Conservation (phyloP, 108 stramenopile species). For the Schizochytrium sp. region DNA sequence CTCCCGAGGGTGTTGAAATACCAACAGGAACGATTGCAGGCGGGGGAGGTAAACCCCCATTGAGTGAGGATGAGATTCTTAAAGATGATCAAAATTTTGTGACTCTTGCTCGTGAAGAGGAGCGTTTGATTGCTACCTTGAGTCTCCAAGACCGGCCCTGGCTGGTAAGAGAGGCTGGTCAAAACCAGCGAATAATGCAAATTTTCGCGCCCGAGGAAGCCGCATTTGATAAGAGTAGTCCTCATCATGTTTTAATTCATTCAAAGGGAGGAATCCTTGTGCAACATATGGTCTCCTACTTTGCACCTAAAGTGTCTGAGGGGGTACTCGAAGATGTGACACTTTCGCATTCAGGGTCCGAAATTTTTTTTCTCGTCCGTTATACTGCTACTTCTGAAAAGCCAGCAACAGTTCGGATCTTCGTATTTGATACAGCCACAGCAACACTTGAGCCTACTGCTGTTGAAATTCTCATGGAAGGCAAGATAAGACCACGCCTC, state of each 20-base stretch:
- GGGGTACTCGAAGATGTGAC: constrained; percentile 28
- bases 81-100: neutral
- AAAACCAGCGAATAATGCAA: constrained; percentile 32
- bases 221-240: neutral
- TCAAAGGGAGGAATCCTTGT: constrained; percentile 31
- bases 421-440: constrained; percentile 11
- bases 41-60: neutral
- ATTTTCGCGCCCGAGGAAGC: neutral
- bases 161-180: constrained; percentile 8
- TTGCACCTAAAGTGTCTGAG: neutral
- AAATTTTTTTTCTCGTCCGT: constrained; percentile 26
- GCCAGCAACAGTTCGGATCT: constrained; percentile 19
- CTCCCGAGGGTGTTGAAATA: constrained; percentile 22
- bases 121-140: neutral
- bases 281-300: constrained; percentile 45
- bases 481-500: neutral
- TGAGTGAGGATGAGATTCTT: neutral
- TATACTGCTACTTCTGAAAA: constrained; percentile 29
- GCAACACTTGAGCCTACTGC: constrained; percentile 21
- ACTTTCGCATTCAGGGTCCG: constrained; percentile 36
- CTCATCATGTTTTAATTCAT: constrained; percentile 45
- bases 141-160: constrained; percentile 27
- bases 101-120: neutral
- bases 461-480: constrained; percentile 39
- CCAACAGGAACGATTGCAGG: neutral